A percentile compares a stretch with the other conserved stretches of the same genome.
Conservation (phyloP, 768 basidiomycete genomes). For the Lactifluus hygrophoroides region DNA sequence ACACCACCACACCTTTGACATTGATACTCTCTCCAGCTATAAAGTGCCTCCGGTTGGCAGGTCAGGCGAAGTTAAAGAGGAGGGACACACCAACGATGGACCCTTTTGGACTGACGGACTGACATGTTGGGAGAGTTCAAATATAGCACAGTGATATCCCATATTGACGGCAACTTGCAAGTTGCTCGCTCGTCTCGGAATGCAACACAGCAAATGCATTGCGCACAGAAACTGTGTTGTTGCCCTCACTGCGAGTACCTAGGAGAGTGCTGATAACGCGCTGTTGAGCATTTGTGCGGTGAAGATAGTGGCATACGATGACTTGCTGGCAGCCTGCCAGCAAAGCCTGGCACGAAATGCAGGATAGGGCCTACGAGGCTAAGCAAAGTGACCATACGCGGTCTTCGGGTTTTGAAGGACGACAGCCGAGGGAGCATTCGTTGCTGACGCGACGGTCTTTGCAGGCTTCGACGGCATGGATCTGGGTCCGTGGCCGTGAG, state of each 20-base stretch:
- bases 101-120: conserved; percentile 79
- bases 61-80: background rate
- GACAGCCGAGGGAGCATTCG: no score
- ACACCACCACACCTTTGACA: no score
- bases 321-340: no score
- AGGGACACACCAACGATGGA: conserved; percentile 78
- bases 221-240: conserved; percentile 56
- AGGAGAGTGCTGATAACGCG: conserved; percentile 95
- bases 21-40: no score
- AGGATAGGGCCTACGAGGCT: no score
- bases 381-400: no score
- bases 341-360: no score
- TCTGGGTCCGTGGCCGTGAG: no score
- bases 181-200: conserved; percentile 83
- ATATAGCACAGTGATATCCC: conserved; percentile 92
- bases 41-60: no score
- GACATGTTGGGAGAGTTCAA: conserved; percentile 79
- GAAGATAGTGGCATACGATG: conserved; percentile 93
- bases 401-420: no score
- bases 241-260: conserved; percentile 57
- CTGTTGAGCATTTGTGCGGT: conserved; percentile 69
- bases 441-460: no score
- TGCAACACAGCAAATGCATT: conserved; percentile 90
- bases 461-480: no score
- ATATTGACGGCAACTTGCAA: conserved; percentile 94